Evolutionary conservation across 768 basidiomycete species (phyloP).

Genomic region (Pleurotus pulmonarius): DNA sequence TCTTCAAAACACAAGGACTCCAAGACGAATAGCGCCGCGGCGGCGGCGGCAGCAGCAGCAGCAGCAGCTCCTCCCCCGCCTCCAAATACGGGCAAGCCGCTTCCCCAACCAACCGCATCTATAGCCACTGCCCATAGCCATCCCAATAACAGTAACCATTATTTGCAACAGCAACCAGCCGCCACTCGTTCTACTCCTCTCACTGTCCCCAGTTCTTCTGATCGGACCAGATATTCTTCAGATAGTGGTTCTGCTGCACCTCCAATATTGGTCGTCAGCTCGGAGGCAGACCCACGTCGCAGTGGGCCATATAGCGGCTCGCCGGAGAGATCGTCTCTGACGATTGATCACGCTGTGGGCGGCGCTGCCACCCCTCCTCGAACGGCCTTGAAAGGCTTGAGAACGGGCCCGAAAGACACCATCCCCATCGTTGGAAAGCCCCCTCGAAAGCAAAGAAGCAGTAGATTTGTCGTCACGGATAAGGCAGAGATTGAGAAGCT

Average conservation of each 20-base stretch:
- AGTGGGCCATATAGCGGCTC: constrained; percentile 34
- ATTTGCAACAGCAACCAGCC: constrained; percentile 37
- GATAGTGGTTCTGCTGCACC: constrained; percentile 55
- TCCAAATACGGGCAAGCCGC: constrained; percentile 61
- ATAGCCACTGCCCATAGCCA: constrained; percentile 12
- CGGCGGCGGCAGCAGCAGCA: constrained; percentile 29
- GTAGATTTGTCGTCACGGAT: constrained; percentile 93
- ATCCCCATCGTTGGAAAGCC: constrained; percentile 96
- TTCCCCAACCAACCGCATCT: constrained; percentile 48
- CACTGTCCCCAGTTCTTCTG: constrained; percentile 37
- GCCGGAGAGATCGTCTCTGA: constrained; percentile 44
- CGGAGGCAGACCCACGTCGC: constrained; percentile 52
- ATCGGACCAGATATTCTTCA: constrained; percentile 52
- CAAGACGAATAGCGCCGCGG: constrained; percentile 36
- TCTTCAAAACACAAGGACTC: constrained; percentile 66
- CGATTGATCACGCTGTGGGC: constrained; percentile 38
- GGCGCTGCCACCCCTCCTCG: constrained; percentile 61
- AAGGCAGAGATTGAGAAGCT: constrained; percentile 95
- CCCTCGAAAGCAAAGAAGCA: constrained; percentile 95
- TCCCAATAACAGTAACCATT: constrained; percentile 26
- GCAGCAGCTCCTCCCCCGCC: constrained; percentile 55
- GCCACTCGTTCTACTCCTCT: constrained; percentile 38
- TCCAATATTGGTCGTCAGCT: constrained; percentile 84
- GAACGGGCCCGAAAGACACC: constrained; percentile 88
- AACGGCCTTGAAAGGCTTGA: constrained; percentile 68